Base-by-base conservation (phyloP, 2,329 filamentous ascomycete species). In the Hypoxylon sp. region DNA sequence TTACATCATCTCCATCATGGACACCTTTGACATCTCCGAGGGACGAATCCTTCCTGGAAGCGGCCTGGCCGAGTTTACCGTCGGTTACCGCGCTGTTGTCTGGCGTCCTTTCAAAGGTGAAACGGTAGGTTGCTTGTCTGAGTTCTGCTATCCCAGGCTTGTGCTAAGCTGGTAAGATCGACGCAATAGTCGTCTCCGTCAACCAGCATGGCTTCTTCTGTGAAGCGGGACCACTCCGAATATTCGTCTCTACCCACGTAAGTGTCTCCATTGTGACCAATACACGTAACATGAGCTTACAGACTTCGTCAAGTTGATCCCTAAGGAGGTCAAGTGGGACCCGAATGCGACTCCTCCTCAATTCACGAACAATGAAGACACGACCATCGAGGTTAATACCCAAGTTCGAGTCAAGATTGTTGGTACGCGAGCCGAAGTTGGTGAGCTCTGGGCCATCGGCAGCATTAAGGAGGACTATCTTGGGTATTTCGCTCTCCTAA, bases 91-190 rank as follows among this genome's bases (percentile, higher is more conserved):
- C 65, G 96, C 96, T 55, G 95, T 99, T 64, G 93, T 99, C 61
- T 99, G 95, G 95, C 89, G 95, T 75, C 96, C 96, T 9, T 99
- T 98, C 84, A 95, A 96, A 80, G 95, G 96, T 75, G 96, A 99
- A 85, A 97, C 96, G 79, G 96, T 97, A 88, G 80, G 91, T 81
- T 64, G 42, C 48, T 57, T 38, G 50, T 38, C 42, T 24, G 12
- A 59, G 42, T 61, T 58, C 60, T 71, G 36, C 22, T 38, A 57
- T 55, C 48, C 38, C 22, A 30, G 61, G 63, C 42, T 67, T 64
- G 49, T 71, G 71, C 72, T 73, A 70, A 70, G 73, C 70, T 32
- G 38, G 40, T 74, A 64, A 97, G 93, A 91, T 98, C 74, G 96
- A 99, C 84, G 95, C 93, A 42, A 90, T 97, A 71, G 95, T 98